Evolutionary conservation across 495 filamentous ascomycete species (phyloP).

Genomic region (Tuber calosporum): DNA sequence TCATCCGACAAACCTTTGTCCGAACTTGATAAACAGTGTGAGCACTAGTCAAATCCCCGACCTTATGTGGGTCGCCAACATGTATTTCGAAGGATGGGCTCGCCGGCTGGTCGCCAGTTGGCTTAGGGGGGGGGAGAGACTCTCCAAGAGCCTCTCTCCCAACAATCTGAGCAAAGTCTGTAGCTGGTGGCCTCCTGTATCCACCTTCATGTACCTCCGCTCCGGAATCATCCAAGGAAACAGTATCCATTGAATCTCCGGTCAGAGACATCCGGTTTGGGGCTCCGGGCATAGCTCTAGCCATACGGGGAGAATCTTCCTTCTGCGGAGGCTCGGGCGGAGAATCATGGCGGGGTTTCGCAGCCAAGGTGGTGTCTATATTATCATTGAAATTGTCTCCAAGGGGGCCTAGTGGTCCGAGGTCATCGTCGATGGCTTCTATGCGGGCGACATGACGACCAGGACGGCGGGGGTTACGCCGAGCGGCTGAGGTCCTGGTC

Average conservation of each 20-base stretch:
- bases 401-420: conserved; percentile 86
- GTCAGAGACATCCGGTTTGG: conserved; percentile 9
- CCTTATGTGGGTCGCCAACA: conserved; percentile 95
- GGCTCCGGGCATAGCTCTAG: conserved; percentile 12
- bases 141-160: conserved; percentile 42
- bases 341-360: conserved; percentile 49
- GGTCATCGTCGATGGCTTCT: conserved; percentile 80
- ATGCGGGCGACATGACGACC: conserved; percentile 38
- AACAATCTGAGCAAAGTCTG: conserved; percentile 66
- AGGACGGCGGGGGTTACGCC: conserved; percentile 36
- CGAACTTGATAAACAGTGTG: conserved; percentile 95
- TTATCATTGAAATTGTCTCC: conserved; percentile 53
- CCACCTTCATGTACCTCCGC: conserved; percentile 42
- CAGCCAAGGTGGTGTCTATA: conserved; percentile 36
- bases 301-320: conserved; percentile 50
- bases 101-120: conserved; percentile 71
- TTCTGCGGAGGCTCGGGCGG: conserved; percentile 88
- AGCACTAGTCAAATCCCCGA: conserved; percentile 90
- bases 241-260: conserved; percentile 52
- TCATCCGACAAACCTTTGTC: conserved; percentile 62
- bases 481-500: conserved; percentile 17
- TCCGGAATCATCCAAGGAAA: conserved; percentile 58
- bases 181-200: conserved; percentile 45
- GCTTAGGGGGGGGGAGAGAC: conserved; percentile 18
- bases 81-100: conserved; percentile 86